Evolutionary conservation across 768 basidiomycete genomes (phyloP).

Genomic region (Nevesoporus exiguus): DNA sequence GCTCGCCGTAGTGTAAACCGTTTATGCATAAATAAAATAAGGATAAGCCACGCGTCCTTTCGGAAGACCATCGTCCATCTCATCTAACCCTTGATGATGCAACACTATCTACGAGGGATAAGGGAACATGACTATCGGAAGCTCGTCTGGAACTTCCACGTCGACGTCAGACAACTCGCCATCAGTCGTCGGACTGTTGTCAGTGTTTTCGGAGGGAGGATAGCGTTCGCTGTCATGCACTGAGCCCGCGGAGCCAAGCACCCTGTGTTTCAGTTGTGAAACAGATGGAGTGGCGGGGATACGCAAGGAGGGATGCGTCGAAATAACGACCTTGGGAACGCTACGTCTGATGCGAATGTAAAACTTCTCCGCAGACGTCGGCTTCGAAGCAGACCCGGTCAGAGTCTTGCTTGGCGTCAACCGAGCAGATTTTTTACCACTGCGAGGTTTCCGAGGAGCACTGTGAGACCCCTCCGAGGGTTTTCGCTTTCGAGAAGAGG

Average conservation of each 20-base stretch:
- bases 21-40: slow-evolving; percentile 33
- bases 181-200: slow-evolving; percentile 10
- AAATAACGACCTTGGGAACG: slow-evolving; percentile 23
- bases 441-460: slow-evolving; percentile 33
- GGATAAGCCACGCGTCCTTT: slow-evolving; percentile 23
- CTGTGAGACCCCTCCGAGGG: slow-evolving; percentile 20
- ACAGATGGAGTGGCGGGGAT: slow-evolving; percentile 20
- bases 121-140: slow-evolving; percentile 15
- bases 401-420: slow-evolving; percentile 16
- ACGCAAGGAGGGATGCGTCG: slow-evolving; percentile 7
- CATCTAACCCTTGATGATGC: slow-evolving; percentile 9
- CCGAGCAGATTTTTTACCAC: slow-evolving; percentile 11
- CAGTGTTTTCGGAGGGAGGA: slow-evolving; percentile 24
- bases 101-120: slow-evolving; percentile 16
- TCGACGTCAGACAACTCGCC: slow-evolving; percentile 30
- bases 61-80: slow-evolving; percentile 1
- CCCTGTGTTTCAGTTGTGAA: slow-evolving; percentile 23
- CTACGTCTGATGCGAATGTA: slow-evolving; percentile 22
- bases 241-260: slow-evolving; percentile 15
- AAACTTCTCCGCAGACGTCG: slow-evolving; percentile 23
- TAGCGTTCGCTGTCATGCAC: slow-evolving; percentile 19
- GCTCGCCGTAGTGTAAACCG: slow-evolving; percentile 3
- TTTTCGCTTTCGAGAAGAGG: slow-evolving; percentile 22
- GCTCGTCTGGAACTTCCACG: slow-evolving; percentile 23
- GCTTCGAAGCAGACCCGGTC: slow-evolving; percentile 17